phyloP scores from a whole-genome alignment of 2,329 filamentous ascomycete species.

The Apiospora sp. region DNA sequence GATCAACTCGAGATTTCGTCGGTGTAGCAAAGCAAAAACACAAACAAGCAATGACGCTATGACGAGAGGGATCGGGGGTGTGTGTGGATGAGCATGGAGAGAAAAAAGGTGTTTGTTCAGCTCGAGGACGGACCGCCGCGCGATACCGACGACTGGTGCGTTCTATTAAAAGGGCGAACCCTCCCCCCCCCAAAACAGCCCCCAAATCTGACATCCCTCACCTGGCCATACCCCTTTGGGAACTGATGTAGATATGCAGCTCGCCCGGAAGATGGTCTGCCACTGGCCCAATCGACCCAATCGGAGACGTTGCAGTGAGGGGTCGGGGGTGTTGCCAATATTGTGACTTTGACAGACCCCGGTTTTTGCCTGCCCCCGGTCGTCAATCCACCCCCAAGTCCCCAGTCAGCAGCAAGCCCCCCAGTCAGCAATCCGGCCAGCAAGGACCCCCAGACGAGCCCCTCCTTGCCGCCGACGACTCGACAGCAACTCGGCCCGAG shows the following conservation, averaged over 20 bases:
- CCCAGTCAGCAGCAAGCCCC: background rate
- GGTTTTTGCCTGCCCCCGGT: background rate
- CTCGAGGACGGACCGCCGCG: background rate
- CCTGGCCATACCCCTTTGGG: background rate
- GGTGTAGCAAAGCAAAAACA: background rate
- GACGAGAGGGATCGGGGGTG: background rate
- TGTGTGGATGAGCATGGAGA: background rate
- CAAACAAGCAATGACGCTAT: background rate
- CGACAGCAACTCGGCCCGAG: constrained; percentile 1
- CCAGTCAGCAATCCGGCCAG: background rate
- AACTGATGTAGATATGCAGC: constrained; percentile 4
- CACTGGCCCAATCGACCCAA: constrained; percentile 9
- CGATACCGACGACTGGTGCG: background rate
- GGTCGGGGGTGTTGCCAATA: constrained; percentile 1
- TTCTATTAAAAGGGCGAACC: background rate
- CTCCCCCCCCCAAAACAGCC: background rate
- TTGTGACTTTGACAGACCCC: constrained; percentile 2
- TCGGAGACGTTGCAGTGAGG: constrained; percentile 12
- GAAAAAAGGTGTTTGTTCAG: too few species aligned
- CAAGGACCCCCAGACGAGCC: too few species aligned
- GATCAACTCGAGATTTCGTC: background rate
- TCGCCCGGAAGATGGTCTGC: background rate
- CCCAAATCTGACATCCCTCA: background rate
- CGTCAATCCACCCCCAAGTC: background rate
- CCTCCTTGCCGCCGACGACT: background rate